Evolutionary conservation across 2,329 filamentous ascomycete genomes (phyloP).

Genomic region (Ophiostoma australiae): DNA sequence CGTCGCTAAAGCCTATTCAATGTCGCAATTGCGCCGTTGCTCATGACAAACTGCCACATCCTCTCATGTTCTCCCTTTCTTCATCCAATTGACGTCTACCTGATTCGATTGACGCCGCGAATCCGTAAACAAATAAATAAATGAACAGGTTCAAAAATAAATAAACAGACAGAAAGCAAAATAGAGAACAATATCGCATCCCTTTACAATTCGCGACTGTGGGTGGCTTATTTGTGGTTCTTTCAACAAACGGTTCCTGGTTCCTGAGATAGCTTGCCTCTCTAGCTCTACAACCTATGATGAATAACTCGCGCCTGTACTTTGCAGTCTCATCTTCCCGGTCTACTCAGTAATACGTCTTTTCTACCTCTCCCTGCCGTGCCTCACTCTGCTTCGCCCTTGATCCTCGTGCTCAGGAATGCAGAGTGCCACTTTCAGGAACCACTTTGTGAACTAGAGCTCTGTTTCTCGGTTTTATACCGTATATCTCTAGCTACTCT

Average conservation of each 20-base stretch:
- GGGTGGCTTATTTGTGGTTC: background rate
- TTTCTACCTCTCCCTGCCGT: background rate
- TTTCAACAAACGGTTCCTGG: constrained; percentile 5
- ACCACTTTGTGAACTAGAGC: constrained; percentile 2
- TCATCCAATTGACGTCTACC: background rate
- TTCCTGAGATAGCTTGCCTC: background rate
- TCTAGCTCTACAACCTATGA: background rate
- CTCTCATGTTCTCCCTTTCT: background rate
- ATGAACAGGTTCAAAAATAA: too few species aligned
- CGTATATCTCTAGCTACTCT: background rate
- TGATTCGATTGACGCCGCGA: background rate
- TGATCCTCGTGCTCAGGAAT: constrained; percentile 12
- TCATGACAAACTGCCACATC: background rate
- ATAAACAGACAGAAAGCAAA: background rate
- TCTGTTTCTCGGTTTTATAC: background rate
- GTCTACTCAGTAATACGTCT: background rate
- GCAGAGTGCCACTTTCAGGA: constrained; percentile 12
- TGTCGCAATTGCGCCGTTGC: background rate
- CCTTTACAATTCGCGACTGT: background rate
- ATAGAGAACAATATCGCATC: background rate
- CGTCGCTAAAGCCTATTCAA: background rate
- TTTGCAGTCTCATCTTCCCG: background rate
- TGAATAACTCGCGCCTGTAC: background rate
- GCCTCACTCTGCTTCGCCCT: constrained; percentile 7
- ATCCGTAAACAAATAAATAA: too few species aligned